These are phyloP conservation scores for Vitis amurensis DNA, from an alignment of 164 flowering plant species.

Conservation along the genomic window DNA sequence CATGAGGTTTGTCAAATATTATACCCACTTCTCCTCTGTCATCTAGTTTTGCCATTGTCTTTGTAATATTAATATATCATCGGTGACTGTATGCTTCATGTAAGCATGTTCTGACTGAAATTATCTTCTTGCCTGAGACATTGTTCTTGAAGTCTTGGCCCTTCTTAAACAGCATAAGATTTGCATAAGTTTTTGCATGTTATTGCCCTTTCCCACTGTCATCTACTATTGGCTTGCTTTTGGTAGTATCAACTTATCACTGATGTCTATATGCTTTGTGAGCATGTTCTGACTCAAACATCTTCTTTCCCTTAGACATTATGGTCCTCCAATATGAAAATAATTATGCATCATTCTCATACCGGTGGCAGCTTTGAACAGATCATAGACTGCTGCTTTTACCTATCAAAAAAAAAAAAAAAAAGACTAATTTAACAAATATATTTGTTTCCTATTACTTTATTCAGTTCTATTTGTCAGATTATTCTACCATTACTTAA, in stretches of 20 bases:
- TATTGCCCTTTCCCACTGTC: not conserved
- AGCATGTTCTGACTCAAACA: too few species aligned
- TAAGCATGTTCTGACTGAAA: not conserved
- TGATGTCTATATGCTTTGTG: too few species aligned
- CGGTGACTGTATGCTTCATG: not conserved
- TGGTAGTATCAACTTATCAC: too few species aligned
- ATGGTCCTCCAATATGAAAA: too few species aligned
- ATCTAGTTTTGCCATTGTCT: not conserved
- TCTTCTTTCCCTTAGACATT: too few species aligned
- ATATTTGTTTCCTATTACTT: not conserved
- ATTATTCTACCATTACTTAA: too few species aligned
- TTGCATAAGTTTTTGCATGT: not conserved
- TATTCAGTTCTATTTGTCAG: not conserved
- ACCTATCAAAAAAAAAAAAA: too few species aligned
- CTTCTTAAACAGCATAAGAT: not conserved
- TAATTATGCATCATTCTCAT: too few species aligned
- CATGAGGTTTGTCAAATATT: slow-evolving; percentile 29
- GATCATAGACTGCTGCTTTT: too few species aligned
- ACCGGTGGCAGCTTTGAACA: too few species aligned
- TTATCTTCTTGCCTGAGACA: not conserved
- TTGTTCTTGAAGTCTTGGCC: not conserved
- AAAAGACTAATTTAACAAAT: too few species aligned
- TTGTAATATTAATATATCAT: not conserved
- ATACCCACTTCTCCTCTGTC: not conserved
- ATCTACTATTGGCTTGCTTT: too few species aligned